Evolutionary conservation across 2,329 filamentous ascomycete species (phyloP), one percentile per base, ranked within the genome.

Genomic region (Xylaria sp.): DNA sequence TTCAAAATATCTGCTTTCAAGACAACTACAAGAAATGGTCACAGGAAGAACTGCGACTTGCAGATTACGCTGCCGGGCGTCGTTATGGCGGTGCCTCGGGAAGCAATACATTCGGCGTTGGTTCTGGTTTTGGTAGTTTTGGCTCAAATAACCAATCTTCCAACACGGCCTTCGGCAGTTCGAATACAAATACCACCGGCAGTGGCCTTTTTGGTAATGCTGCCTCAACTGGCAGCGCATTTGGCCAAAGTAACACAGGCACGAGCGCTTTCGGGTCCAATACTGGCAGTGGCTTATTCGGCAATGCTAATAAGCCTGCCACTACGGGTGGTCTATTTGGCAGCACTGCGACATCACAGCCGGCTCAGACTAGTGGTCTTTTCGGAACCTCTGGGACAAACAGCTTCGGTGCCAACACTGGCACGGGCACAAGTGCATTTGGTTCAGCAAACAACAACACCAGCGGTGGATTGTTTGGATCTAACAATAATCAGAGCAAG

Each of bases 1-100:
- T 91, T 79, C 93, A 96, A 79, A 95, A 90, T 73, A 89, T 97
- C 65, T 83, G 91, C 25, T 94, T 95, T 78, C 90, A 92, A 81
- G 89, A 90, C 28, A 87, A 91, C 1, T 97, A 95, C 82, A 90
- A 90, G 79, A 97, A 96, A 78, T 98, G 91, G 84, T 97, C 95
- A 10, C 88, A 93, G n/a, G 96, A 93, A 75, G 91, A 96, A 79
- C 81, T 96, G 62, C 87, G 93, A 76, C 81, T 97, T 69, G 93
- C 89, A 53, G 96, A 99, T 80, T 99, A 99, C 78, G 88, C 90
- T 67, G 92, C 94, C 79, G 94, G 94, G 59, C 90, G 94, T 67
- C 91, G 91, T 62, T 93, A 88, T 78, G 96, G 94, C 39, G 97
- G 95, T 80, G 86, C 87, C 48, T 93, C 91, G 69, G 93, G 93